Conservation (phyloP, 768 basidiomycete species). For the Boletus eberwhitei region DNA sequence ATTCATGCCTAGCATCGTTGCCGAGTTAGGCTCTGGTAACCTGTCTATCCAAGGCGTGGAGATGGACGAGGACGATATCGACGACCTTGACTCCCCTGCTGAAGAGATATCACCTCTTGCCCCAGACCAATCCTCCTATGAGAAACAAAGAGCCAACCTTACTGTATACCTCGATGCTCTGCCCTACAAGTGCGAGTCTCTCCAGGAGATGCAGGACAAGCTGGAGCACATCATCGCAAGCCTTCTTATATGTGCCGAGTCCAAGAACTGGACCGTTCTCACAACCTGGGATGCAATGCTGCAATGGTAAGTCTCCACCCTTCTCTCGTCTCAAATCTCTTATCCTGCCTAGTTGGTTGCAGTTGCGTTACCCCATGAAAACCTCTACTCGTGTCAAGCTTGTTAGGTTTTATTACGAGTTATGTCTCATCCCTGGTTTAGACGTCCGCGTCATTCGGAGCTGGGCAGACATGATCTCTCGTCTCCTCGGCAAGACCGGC, state of each 20-base stretch:
- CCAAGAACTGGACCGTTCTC: slow-evolving; percentile 71
- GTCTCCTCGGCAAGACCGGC: slow-evolving; percentile 65
- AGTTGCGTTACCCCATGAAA: slow-evolving; percentile 76
- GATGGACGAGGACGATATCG: slow-evolving; percentile 62
- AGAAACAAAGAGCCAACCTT: slow-evolving; percentile 59
- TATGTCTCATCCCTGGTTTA: slow-evolving; percentile 73
- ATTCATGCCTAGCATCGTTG: slow-evolving; percentile 20
- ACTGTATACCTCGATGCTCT: slow-evolving; percentile 63
- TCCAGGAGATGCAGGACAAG: slow-evolving; percentile 66
- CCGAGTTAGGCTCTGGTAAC: slow-evolving; percentile 23
- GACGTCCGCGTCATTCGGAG: slow-evolving; percentile 66
- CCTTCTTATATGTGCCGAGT: slow-evolving; percentile 66
- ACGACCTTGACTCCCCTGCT: slow-evolving; percentile 40
- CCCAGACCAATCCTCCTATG: slow-evolving; percentile 40
- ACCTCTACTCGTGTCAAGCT: slow-evolving; percentile 69
- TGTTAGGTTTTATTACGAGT: slow-evolving; percentile 70
- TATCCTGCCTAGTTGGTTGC: slow-evolving; percentile 59
- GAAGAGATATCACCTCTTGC: slow-evolving; percentile 25
- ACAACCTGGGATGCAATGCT: slow-evolving; percentile 78
- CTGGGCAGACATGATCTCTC: slow-evolving; percentile 78
- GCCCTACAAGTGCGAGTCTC: slow-evolving; percentile 71
- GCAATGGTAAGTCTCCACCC: slow-evolving; percentile 54
- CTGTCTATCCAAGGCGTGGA: slow-evolving; percentile 23
- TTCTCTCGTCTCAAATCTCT: not conserved
- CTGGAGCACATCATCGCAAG: slow-evolving; percentile 68